phyloP scores from a whole-genome alignment of 352 stramenopile genomes.

The Phytophthora citricola region DNA sequence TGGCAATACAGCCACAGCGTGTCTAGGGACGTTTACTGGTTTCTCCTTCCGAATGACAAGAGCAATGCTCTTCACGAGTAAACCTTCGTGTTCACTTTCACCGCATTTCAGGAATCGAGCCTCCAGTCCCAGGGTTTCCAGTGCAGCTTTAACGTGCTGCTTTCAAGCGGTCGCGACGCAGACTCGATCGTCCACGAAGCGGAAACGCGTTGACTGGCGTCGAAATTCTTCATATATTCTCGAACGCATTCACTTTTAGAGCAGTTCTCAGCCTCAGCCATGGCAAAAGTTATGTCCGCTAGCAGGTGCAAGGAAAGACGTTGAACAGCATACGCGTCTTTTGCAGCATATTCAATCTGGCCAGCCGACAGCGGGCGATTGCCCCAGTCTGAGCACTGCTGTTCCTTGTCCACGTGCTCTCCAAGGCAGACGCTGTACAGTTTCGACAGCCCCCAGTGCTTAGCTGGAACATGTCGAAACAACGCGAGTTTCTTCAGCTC shows the following conservation, averaged over 20 bases:
- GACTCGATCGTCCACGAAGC: slow-evolving; percentile 13
- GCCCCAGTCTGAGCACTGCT: slow-evolving; percentile 75
- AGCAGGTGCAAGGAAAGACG: slow-evolving; percentile 53
- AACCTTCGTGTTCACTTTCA: slow-evolving; percentile 20
- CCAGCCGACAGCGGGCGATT: slow-evolving; percentile 41
- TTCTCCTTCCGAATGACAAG: slow-evolving; percentile 37
- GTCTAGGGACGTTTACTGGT: not conserved
- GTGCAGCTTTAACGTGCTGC: slow-evolving; percentile 45
- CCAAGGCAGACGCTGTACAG: slow-evolving; percentile 50
- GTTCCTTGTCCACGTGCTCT: slow-evolving; percentile 58
- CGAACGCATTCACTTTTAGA: slow-evolving; percentile 2
- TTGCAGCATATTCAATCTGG: slow-evolving; percentile 65
- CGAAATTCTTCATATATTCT: slow-evolving; percentile 28
- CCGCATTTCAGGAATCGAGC: slow-evolving; percentile 38
- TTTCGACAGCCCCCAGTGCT: slow-evolving; percentile 60
- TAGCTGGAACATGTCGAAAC: slow-evolving; percentile 52
- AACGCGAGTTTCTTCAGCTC: slow-evolving; percentile 64
- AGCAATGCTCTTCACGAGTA: slow-evolving; percentile 77
- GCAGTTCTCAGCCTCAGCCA: slow-evolving; percentile 6
- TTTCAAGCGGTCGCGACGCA: slow-evolving; percentile 30
- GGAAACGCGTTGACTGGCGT: slow-evolving; percentile 7
- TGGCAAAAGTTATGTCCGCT: slow-evolving; percentile 41
- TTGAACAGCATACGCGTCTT: slow-evolving; percentile 59
- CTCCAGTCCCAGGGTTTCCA: slow-evolving; percentile 34
- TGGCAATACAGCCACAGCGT: slow-evolving; percentile 59